Evolutionary conservation across 306 rosid genomes (phyloP).

Genomic region (Dryas alaskensis): DNA sequence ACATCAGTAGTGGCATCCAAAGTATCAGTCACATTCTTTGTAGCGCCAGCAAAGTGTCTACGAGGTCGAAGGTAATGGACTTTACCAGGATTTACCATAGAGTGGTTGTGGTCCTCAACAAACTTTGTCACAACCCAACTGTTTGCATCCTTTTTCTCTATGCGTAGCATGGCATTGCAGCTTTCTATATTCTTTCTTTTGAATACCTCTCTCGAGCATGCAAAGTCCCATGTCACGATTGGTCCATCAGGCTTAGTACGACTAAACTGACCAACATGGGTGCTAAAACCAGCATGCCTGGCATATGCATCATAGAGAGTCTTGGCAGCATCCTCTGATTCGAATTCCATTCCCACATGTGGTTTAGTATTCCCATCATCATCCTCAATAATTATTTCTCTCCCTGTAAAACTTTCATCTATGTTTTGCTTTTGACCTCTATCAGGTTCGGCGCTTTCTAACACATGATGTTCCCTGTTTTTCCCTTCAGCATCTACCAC

Average conservation of each 20-base stretch:
- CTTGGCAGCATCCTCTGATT: constrained; percentile 66
- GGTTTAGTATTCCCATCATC: constrained; percentile 49
- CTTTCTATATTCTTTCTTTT: constrained; percentile 66
- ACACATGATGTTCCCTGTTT: constrained; percentile 30
- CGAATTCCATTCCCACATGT: constrained; percentile 62
- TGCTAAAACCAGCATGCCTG: constrained; percentile 53
- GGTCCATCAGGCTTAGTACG: constrained; percentile 74
- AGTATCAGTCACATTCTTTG: constrained; percentile 45
- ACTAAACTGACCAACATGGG: constrained; percentile 63
- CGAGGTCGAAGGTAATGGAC: constrained; percentile 58
- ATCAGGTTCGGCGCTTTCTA: constrained; percentile 32
- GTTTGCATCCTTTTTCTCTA: constrained; percentile 56
- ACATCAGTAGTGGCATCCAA: constrained; percentile 42
- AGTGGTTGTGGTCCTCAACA: constrained; percentile 78
- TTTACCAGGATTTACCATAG: constrained; percentile 46
- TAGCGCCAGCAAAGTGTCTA: constrained; percentile 67
- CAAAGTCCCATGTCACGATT: constrained; percentile 66
- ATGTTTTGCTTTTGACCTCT: constrained; percentile 27
- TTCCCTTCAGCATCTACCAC: constrained; percentile 41
- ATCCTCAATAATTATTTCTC: constrained; percentile 35
- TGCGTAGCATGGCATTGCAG: constrained; percentile 72
- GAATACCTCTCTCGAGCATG: constrained; percentile 65
- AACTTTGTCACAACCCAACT: constrained; percentile 62
- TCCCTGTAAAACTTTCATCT: constrained; percentile 34
- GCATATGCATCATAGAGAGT: constrained; percentile 62